Percentiles rank a stretch among this genome's conserved stretches.
phyloP scores from a whole-genome alignment of 148 eudicot genomes.

The Talinum fruticosum region DNA sequence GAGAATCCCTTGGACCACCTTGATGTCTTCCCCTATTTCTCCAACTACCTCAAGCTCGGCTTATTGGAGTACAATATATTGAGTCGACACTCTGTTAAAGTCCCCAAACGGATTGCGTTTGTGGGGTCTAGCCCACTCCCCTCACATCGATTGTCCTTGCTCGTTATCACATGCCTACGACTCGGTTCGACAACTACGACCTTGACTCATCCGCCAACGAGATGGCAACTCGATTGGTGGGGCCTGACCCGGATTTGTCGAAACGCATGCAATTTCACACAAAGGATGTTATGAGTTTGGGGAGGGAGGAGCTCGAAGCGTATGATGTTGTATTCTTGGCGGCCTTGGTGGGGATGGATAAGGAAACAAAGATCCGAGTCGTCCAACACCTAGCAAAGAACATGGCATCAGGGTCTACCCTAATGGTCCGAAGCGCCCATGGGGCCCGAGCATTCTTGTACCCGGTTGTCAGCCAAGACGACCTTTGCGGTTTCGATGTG shows the following conservation, averaged over 20 bases:
- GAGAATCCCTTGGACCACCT: constrained; percentile 66
- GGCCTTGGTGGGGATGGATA: constrained; percentile 89
- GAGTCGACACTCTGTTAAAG: constrained; percentile 26
- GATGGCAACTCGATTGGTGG: constrained; percentile 58
- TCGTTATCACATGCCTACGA: constrained; percentile 44
- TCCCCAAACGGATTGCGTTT: constrained; percentile 57
- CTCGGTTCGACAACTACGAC: constrained; percentile 84
- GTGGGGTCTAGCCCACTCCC: constrained; percentile 94
- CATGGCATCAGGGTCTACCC: constrained; percentile 74
- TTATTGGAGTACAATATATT: constrained; percentile 61
- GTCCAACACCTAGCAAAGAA: constrained; percentile 60
- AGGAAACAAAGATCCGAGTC: constrained; percentile 49
- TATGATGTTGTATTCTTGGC: constrained; percentile 84
- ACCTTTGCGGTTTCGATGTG: constrained; percentile 72
- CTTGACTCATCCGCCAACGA: constrained; percentile 62
- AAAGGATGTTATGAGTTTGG: constrained; percentile 58
- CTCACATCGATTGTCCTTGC: constrained; percentile 83
- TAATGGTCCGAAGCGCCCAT: constrained; percentile 91
- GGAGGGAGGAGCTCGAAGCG: constrained; percentile 40
- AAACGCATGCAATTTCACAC: constrained; percentile 72
- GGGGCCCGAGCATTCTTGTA: constrained; percentile 89
- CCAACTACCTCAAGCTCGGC: constrained; percentile 73
- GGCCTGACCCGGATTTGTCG: constrained; percentile 58
- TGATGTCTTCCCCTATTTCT: constrained; percentile 62
- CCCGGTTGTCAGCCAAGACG: constrained; percentile 68